Evolutionary conservation across 2,329 filamentous ascomycete genomes (phyloP), one percentile per base, ranked within the genome.

Genomic region (Zelopaecilomyces penicillatus): DNA sequence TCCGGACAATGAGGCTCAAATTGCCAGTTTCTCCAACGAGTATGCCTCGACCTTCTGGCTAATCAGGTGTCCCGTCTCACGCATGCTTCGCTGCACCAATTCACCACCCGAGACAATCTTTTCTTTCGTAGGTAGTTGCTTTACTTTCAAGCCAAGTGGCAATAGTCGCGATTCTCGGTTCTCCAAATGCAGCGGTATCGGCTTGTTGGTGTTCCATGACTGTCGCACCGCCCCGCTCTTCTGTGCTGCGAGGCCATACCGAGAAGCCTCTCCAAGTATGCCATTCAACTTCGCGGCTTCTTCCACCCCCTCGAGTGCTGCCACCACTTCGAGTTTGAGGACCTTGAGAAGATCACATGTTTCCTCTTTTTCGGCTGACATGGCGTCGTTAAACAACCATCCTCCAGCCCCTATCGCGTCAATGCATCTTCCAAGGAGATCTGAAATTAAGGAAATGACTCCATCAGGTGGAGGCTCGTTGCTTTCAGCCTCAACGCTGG

Each of bases 21-120:
- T 69, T 42, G 75, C 65, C 54, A 95, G 81, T 65, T 80, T 79
- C 68, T 95, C 88, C 52, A 91, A 75, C 39, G 85, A 87, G 67
- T 96, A 95, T 53, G 83, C 80, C 45, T 85, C 85, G 50, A 90
- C 83, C 60, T 82, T 83, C 67, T 86, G 85, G 59, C 85, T 87
- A 58, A 85, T 79, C 62, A 94, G 66, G 64, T 85, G 80, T 12
- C 85, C 87, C 47, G 83, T 81, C 67, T 95, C 85, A 63, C 88
- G 74, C 54, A 69, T 72, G 54, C 74, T 88, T 54, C 87, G 78
- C 61, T 76, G 69, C 50, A 82, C 73, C 35, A 87, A 69, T 67
- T 88, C 84, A 12, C 87, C 87, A 45, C 80, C 81, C 39, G 75
- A 71, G 53, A 82, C 70, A 53, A 85, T 68, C 75, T 87, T 81